These are phyloP conservation scores for Chlamydomonas applanata DNA, from an alignment of 139 green algal species.

Conservation along the genomic window DNA sequence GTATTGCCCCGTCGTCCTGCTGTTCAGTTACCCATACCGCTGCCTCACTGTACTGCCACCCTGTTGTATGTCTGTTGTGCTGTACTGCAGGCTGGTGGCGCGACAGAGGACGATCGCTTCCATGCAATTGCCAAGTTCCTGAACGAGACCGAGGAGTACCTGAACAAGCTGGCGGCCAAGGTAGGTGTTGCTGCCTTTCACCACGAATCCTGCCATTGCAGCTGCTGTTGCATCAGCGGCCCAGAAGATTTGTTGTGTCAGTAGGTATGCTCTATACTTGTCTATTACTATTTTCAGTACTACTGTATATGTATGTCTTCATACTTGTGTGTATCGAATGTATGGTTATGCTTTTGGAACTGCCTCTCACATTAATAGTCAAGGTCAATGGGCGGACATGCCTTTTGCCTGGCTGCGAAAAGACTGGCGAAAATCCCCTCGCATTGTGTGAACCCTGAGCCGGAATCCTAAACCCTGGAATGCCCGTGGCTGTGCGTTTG, in stretches of 20 bases:
- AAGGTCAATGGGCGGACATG: too few species aligned
- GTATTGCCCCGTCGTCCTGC: too few species aligned
- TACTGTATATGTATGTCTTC: too few species aligned
- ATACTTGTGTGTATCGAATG: too few species aligned
- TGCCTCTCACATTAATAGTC: too few species aligned
- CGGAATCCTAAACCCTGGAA: too few species aligned
- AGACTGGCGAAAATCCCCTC: not conserved
- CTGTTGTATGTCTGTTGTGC: not conserved
- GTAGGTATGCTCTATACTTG: not conserved
- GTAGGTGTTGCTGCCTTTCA: slow-evolving; percentile 60
- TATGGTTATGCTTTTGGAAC: too few species aligned
- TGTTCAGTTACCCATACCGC: too few species aligned
- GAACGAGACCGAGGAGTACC: slow-evolving; percentile 91
- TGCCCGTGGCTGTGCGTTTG: too few species aligned
- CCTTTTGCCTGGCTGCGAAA: not conserved
- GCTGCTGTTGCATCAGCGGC: not conserved
- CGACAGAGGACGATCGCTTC: slow-evolving; percentile 22
- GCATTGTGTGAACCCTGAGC: too few species aligned
- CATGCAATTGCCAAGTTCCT: slow-evolving; percentile 80
- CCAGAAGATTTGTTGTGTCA: not conserved
- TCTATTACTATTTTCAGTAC: too few species aligned
- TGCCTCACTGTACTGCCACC: too few species aligned
- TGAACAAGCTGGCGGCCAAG: slow-evolving; percentile 86
- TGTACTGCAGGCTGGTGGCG: slow-evolving; percentile 1
- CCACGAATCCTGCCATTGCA: not conserved